These are phyloP conservation scores for Pyrenochaeta sp. DNA, from an alignment of 2,329 filamentous ascomycete species.

Conservation along the genomic window DNA sequence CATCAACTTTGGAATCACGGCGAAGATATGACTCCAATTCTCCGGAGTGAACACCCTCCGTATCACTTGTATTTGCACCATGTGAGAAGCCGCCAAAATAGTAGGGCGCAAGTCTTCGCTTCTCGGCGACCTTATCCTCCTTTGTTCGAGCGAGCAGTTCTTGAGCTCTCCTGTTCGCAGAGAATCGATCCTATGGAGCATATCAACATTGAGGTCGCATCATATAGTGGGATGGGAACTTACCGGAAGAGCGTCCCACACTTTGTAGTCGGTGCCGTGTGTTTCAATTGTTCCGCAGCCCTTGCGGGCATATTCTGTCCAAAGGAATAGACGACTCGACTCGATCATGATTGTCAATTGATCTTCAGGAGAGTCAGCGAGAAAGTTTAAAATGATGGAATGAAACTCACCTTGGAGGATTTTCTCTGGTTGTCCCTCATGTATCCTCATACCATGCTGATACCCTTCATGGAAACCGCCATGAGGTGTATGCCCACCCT, in stretches of 20 bases:
- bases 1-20: conserved; percentile 18
- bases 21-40: conserved; percentile 35
- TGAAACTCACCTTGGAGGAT: conserved; percentile 49
- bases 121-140: conserved; percentile 41
- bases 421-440: conserved; percentile 54
- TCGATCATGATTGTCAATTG: conserved; percentile 52
- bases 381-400: background rate
- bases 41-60: conserved; percentile 39
- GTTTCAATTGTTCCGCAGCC: conserved; percentile 47
- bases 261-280: conserved; percentile 49
- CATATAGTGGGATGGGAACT: background rate
- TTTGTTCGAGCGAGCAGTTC: conserved; percentile 43
- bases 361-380: conserved; percentile 27
- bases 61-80: conserved; percentile 40
- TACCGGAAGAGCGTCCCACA: conserved; percentile 49
- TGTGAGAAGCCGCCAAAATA: conserved; percentile 45
- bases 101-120: conserved; percentile 45
- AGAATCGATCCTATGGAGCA: conserved; percentile 45
- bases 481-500: conserved; percentile 49
- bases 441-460: conserved; percentile 55
- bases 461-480: conserved; percentile 56
- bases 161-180: conserved; percentile 44
- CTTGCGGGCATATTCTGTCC: conserved; percentile 48
- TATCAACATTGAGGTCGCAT: background rate
- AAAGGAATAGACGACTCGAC: conserved; percentile 49